These are phyloP conservation scores for Vigna hirtella DNA, from an alignment of 306 rosid genomes.

Conservation along the genomic window DNA sequence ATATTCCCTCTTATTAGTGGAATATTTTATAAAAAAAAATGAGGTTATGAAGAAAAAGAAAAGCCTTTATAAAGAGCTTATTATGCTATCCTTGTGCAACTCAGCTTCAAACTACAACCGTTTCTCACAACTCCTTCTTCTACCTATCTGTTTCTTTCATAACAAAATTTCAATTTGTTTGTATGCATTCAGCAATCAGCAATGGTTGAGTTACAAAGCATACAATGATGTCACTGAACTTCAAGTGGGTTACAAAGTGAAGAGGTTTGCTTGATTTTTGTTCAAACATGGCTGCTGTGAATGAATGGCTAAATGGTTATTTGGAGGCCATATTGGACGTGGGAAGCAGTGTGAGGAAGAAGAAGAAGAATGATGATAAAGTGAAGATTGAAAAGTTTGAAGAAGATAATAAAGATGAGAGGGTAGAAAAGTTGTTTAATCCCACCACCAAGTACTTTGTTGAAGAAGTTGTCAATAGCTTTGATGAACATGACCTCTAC, in stretches of 20 bases:
- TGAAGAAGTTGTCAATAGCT: conserved; percentile 71
- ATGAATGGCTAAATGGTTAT: conserved; percentile 81
- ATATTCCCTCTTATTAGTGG: not conserved
- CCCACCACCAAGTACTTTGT: conserved; percentile 81
- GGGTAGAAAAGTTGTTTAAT: conserved; percentile 58
- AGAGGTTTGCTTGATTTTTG: not conserved
- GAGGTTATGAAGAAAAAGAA: not conserved
- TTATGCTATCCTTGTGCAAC: not conserved
- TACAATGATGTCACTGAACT: not conserved
- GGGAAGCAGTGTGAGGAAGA: conserved; percentile 56
- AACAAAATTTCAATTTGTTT: not conserved
- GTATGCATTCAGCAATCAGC: not conserved
- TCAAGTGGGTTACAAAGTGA: not conserved
- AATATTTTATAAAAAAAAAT: not conserved
- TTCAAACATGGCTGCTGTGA: conserved; percentile 50
- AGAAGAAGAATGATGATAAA: conserved; percentile 47
- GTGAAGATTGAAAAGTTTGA: conserved; percentile 51
- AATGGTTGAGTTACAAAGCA: not conserved
- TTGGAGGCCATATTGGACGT: conserved; percentile 84
- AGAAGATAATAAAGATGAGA: conserved; percentile 42
- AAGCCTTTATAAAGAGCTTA: conserved; percentile 43
- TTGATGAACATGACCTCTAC: conserved; percentile 78
- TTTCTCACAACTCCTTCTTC: conserved; percentile 22
- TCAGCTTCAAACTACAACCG: conserved; percentile 36
- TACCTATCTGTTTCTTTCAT: not conserved